Percentiles rank a stretch among this genome's conserved stretches.
Evolutionary conservation across 169 alveolate genomes (phyloP).

Genomic region (Perkinsus chesapeaki): DNA sequence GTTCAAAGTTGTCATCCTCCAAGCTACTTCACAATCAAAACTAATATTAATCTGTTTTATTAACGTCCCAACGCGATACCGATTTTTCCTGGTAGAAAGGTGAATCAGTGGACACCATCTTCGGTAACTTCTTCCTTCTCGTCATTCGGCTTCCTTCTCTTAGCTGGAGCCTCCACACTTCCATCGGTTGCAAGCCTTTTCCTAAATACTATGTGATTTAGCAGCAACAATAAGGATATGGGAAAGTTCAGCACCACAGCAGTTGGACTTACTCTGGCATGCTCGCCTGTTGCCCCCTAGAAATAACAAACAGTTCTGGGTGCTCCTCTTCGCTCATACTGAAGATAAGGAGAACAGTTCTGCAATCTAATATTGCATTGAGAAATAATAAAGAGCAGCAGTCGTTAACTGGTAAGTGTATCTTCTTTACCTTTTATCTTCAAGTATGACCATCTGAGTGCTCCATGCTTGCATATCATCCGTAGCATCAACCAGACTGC

Average conservation of each 20-base stretch:
- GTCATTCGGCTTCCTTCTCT: not conserved
- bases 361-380: no score
- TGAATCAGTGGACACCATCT: not conserved
- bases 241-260: no score
- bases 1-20: constrained; percentile 86
- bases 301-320: not conserved
- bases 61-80: not conserved
- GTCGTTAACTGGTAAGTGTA: no score
- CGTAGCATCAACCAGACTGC: not conserved
- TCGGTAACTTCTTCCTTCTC: not conserved
- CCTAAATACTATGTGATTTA: not conserved
- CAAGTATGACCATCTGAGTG: not conserved
- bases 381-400: no score
- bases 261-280: not conserved
- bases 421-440: not conserved
- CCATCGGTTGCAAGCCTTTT: not conserved
- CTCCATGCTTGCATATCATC: not conserved
- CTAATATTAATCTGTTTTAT: no score
- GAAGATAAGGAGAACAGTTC: not conserved
- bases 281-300: not conserved
- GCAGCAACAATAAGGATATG: not conserved
- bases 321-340: not conserved
- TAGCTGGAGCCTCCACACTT: not conserved
- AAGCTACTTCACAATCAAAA: no score
- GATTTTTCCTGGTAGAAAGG: not conserved